A percentile compares a stretch with the other conserved stretches of the same genome.
These are phyloP conservation scores for Salix suchowensis DNA, from an alignment of 345 rosid species.

Conservation along the genomic window DNA sequence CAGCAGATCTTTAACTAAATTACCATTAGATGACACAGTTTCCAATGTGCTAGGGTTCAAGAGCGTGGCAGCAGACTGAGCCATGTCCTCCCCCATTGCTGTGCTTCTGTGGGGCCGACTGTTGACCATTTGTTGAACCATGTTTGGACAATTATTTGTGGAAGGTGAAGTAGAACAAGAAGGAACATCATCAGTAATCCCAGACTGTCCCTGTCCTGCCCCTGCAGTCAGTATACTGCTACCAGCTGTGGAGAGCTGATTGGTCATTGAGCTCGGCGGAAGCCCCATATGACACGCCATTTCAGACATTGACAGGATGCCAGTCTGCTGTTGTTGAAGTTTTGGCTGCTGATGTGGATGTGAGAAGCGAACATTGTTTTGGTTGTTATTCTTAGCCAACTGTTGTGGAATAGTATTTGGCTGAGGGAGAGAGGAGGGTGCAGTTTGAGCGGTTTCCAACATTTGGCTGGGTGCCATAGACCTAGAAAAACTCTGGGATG, in stretches of 20 bases:
- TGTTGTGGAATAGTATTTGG: conserved; percentile 38
- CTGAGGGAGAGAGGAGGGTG: conserved; percentile 35
- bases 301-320: conserved; percentile 29
- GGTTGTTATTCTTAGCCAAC: conserved; percentile 33
- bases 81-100: conserved; percentile 40
- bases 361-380: conserved; percentile 34
- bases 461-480: conserved; percentile 34
- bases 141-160: conserved; percentile 34
- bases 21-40: conserved; percentile 30
- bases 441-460: conserved; percentile 42
- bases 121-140: conserved; percentile 34
- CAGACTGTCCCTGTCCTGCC: conserved; percentile 44
- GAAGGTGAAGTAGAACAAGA: conserved; percentile 61
- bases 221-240: conserved; percentile 31
- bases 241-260: conserved; percentile 32
- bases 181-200: conserved; percentile 51
- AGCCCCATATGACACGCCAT: conserved; percentile 35
- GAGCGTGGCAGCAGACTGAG: conserved; percentile 38
- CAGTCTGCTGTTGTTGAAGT: conserved; percentile 41
- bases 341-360: conserved; percentile 36
- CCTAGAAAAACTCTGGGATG: conserved; percentile 50
- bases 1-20: conserved; percentile 35
- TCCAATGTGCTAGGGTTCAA: conserved; percentile 41
- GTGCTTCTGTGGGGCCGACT: conserved; percentile 28
- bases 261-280: conserved; percentile 21